Evolutionary conservation across 2,329 filamentous ascomycete genomes (phyloP).

Genomic region (Hyphodiscus sp.): DNA sequence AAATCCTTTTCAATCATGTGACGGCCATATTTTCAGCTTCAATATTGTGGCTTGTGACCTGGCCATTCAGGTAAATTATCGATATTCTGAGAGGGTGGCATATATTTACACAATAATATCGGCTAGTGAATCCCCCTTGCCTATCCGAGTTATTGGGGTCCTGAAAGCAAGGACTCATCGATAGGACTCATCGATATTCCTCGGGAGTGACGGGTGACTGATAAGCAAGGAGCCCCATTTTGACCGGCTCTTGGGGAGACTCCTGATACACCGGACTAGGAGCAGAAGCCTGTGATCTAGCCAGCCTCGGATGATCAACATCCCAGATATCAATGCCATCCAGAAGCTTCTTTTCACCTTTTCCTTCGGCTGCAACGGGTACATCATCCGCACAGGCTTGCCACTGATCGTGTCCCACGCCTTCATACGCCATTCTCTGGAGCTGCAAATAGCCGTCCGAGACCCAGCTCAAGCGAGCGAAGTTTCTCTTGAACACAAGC

Average conservation of each 20-base stretch:
- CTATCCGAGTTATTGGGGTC: no score
- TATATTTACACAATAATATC: no score
- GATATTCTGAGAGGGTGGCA: no score
- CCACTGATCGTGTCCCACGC: background rate
- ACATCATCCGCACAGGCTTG: background rate
- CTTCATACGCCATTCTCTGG: conserved; percentile 9
- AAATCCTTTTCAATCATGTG: no score
- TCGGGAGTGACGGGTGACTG: background rate
- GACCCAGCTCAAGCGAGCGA: background rate
- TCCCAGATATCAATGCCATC: background rate
- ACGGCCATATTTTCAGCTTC: no score
- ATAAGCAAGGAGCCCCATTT: background rate
- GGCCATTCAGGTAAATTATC: no score
- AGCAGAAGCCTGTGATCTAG: background rate
- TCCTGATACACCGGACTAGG: background rate
- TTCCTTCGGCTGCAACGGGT: background rate
- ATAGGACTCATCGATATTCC: background rate
- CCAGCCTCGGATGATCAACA: background rate
- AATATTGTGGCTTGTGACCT: no score
- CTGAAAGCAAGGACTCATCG: background rate
- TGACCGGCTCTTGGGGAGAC: background rate
- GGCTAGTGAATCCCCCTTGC: no score
- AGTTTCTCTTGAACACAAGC: background rate
- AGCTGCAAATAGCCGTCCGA: conserved; percentile 8
- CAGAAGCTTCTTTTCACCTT: background rate